phyloP scores from a whole-genome alignment of 2,329 filamentous ascomycete species.

The Pestalotiopsis sp. region DNA sequence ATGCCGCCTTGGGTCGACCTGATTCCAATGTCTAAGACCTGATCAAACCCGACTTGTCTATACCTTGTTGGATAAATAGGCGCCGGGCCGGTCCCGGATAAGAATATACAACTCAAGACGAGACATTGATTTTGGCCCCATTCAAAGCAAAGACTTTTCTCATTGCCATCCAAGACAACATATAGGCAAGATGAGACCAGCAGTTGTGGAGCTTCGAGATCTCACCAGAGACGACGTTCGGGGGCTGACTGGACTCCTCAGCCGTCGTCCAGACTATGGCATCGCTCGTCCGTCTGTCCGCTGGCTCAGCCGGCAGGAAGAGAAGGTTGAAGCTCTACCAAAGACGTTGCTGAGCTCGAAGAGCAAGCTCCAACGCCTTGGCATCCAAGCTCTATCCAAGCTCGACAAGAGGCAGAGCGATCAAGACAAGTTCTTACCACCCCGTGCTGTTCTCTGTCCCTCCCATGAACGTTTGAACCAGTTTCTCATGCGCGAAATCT shows the following conservation, averaged over 20 bases:
- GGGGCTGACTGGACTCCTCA: conserved; percentile 38
- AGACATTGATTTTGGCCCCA: background rate
- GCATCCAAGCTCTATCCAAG: conserved; percentile 32
- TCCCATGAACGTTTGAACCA: conserved; percentile 44
- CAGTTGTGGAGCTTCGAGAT: conserved; percentile 28
- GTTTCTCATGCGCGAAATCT: conserved; percentile 45
- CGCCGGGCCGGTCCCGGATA: background rate
- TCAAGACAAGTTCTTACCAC: conserved; percentile 21
- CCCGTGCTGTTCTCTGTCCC: conserved; percentile 41
- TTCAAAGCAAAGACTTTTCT: background rate
- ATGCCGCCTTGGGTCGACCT: background rate
- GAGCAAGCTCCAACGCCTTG: conserved; percentile 33
- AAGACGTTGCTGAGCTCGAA: conserved; percentile 28
- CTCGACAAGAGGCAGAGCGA: conserved; percentile 20
- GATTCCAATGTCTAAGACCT: background rate
- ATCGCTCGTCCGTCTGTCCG: conserved; percentile 32
- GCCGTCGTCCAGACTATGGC: conserved; percentile 36
- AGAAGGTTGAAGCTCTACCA: conserved; percentile 29
- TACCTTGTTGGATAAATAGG: background rate
- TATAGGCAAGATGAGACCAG: background rate
- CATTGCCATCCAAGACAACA: background rate
- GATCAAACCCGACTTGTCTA: background rate
- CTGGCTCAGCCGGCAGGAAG: conserved; percentile 40
- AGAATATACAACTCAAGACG: conserved; percentile 1
- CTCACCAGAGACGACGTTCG: conserved; percentile 29